Base-by-base conservation (phyloP, 192 early-diverging fungal genomes). In the Paraglomus brasilianum region DNA sequence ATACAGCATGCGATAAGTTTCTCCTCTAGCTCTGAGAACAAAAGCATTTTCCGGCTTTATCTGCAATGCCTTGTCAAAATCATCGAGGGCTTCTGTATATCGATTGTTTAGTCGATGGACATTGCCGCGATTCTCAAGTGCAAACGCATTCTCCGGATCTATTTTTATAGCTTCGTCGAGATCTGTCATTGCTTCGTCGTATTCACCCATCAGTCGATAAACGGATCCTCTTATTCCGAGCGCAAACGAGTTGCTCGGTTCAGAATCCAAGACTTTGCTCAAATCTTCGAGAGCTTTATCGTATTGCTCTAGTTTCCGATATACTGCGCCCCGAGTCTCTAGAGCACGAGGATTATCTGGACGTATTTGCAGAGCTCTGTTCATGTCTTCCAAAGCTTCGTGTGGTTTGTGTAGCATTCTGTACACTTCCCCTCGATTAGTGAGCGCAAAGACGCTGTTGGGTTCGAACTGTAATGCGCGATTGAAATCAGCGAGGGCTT, bases 341-440 rank as follows among this genome's bases (percentile, higher is more conserved):
- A 60, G 38, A 6, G 58, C 58, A 10, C 39, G 42, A 40, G 39
- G 39, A 4, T 56, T 56, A 43, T 40, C 42, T 60, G 39, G 38
- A 41, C 42, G 38, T 15, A n/a, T 60, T 42, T 60, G 38, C 15
- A 60, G 42, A 17, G 58, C 58, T 14, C 38, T 60, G 42, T 60
- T 60, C 19, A 60, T 41, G 42, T 60, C 58, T 8, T 14, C 36
- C 1, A 60, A 60, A 7, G 58, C 58, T 36, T 41, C 19, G 42
- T 60, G 38, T 17, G 17, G 9, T 41, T 41, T 60, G 19, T 49
- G 48, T 0, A 66, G 17, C 11, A 66, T 36, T 49, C 64, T 21
- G 36, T 38, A 66, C 36, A 66, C 48, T 66, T 66, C 64, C 36
- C 64, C 64, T 8, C 64, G 49, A 66, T 66, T 66, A 22, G 64